Conservation (phyloP, 768 basidiomycete species). For the Xerocomus spinulosus region DNA sequence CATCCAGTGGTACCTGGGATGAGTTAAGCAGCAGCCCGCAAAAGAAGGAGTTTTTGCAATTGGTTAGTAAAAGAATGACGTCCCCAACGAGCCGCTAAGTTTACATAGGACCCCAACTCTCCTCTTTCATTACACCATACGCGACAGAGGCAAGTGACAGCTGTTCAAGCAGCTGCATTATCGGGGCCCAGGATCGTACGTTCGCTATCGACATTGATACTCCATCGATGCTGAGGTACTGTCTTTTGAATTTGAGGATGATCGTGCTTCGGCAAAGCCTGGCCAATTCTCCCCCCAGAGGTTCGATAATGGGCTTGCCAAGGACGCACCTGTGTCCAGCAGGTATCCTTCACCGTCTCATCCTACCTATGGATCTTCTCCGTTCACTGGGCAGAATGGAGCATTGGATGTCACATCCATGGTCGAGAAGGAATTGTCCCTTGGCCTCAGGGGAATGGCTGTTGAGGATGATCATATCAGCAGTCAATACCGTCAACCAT, state of each 20-base stretch:
- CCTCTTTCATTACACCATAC: slow-evolving; percentile 43
- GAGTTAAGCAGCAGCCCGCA: slow-evolving; percentile 46
- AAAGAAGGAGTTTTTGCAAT: slow-evolving; percentile 45
- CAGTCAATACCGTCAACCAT: slow-evolving; percentile 37
- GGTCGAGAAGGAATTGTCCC: slow-evolving; percentile 51
- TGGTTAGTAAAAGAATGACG: slow-evolving; percentile 36
- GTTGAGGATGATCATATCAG: slow-evolving; percentile 50
- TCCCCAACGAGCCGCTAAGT: slow-evolving; percentile 10
- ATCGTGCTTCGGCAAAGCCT: slow-evolving; percentile 43
- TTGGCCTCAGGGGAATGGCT: slow-evolving; percentile 57
- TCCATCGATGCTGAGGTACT: slow-evolving; percentile 15
- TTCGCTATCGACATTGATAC: slow-evolving; percentile 7
- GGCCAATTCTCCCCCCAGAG: slow-evolving; percentile 53
- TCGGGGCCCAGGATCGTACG: slow-evolving; percentile 39
- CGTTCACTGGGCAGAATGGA: slow-evolving; percentile 29
- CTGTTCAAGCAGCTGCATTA: slow-evolving; percentile 35
- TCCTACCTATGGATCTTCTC: slow-evolving; percentile 29
- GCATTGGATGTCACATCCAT: slow-evolving; percentile 37
- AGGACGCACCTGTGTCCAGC: slow-evolving; percentile 34
- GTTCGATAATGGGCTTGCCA: slow-evolving; percentile 44
- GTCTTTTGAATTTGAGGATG: slow-evolving; percentile 41
- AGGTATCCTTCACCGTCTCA: slow-evolving; percentile 50
- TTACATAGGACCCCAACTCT: slow-evolving; percentile 35
- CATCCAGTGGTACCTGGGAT: slow-evolving; percentile 58
- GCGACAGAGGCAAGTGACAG: slow-evolving; percentile 43